Evolutionary conservation across 495 filamentous ascomycete species (phyloP).

Genomic region (Penicillium steckii): DNA sequence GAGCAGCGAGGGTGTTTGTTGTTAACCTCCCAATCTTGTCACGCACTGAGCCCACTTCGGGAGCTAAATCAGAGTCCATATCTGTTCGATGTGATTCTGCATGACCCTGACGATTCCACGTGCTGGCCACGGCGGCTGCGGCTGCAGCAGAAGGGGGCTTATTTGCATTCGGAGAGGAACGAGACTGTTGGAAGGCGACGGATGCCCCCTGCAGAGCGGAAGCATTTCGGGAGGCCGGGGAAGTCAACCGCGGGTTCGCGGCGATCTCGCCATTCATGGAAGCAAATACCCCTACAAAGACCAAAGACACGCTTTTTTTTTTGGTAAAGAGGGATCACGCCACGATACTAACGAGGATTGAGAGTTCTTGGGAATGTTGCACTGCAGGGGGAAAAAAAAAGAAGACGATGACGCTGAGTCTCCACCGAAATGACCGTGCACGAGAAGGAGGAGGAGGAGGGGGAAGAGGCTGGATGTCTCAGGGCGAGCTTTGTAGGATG

Average conservation of each 20-base stretch:
- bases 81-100: slow-evolving; percentile 12
- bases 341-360: not conserved
- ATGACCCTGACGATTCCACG: slow-evolving; percentile 19
- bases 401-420: not conserved
- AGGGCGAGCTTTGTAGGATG: no score
- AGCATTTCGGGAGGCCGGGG: slow-evolving; percentile 25
- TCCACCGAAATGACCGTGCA: not conserved
- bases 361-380: slow-evolving; percentile 1
- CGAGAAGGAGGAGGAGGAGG: not conserved
- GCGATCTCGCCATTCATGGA: slow-evolving; percentile 36
- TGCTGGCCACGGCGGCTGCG: slow-evolving; percentile 19
- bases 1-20: slow-evolving; percentile 17
- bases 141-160: slow-evolving; percentile 11
- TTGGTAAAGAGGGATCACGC: not conserved
- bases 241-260: slow-evolving; percentile 32
- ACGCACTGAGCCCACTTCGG: slow-evolving; percentile 40
- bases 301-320: no score
- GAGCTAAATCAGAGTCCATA: slow-evolving; percentile 26
- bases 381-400: slow-evolving; percentile 6
- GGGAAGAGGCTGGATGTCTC: no score
- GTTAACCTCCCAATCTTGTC: slow-evolving; percentile 42
- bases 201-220: slow-evolving; percentile 40
- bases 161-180: slow-evolving; percentile 15
- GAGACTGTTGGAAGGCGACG: slow-evolving; percentile 33
- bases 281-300: slow-evolving; percentile 7